Evolutionary conservation across 2,329 filamentous ascomycete species (phyloP), one percentile per base, ranked within the genome.

Genomic region (Whalleya microplaca): DNA sequence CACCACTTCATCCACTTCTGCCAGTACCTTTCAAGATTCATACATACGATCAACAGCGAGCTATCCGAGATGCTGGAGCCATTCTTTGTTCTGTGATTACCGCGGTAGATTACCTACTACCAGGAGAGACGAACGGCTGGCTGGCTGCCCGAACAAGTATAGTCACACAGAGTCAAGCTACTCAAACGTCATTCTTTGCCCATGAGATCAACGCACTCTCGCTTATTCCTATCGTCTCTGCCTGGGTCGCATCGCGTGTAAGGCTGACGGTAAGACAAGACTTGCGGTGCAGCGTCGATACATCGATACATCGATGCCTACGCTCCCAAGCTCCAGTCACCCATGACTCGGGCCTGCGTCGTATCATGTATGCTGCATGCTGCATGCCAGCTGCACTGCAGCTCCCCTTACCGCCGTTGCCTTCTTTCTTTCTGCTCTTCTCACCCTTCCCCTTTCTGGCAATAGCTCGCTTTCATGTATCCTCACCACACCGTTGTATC

Each of bases 321-420:
- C 32, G 8, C 32, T 12, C 4, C 5, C 32, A 7, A 16, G 32
- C 8, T 37, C 32, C 10, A 5, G 27, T 29, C 27, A 29, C 14
- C 32, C 32, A 3, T 3, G 14, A 14, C 14, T 37, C 32, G 53
- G 45, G 55, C 50, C 57, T 56, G 55, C 53, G 58, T 63, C 55
- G 60, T 61, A 63, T 61, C 55, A 56, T 53, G 55, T 62, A 58
- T 55, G 56, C 59, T 58, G 60, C 60, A 61, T 61, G 43, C 60
- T 60, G 55, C 57, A 60, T 55, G 61, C 57, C 55, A 63, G 61
- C 60, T 61, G 52, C n/a, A 58, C 57, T 55, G 58, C 60, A 58
- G 55, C 55, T 54, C 58, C 51, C 55, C 37, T 61, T 56, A 14
- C 32, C 32, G 32, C 32, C n/a, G 45, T 44, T 53, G 47, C 27